These are phyloP conservation scores for Fusarium haematococcum DNA, from an alignment of 2,329 filamentous ascomycete genomes.

Conservation along the genomic window DNA sequence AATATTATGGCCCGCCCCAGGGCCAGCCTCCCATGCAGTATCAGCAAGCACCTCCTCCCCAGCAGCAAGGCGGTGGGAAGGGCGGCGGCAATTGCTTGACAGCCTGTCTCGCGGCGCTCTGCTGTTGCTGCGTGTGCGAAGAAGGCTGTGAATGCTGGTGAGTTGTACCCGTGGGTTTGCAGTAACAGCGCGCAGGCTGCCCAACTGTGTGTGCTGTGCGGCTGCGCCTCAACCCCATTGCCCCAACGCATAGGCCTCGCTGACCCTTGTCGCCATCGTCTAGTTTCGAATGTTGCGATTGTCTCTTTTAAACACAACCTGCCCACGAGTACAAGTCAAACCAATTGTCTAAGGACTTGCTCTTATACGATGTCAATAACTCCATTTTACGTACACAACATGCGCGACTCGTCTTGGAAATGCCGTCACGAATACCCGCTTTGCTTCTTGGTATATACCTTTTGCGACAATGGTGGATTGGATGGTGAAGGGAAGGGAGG, in stretches of 20 bases:
- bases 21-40: conserved; percentile 59
- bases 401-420: conserved; percentile 18
- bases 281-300: conserved; percentile 58
- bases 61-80: conserved; percentile 49
- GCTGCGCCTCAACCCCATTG: not conserved
- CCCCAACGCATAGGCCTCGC: not conserved
- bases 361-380: not conserved
- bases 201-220: conserved; percentile 3
- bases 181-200: conserved; percentile 13
- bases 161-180: conserved; percentile 14
- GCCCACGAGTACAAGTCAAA: not conserved
- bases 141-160: conserved; percentile 64
- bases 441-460: conserved; percentile 4
- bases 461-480: conserved; percentile 10
- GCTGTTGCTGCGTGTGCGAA: conserved; percentile 63
- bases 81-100: conserved; percentile 57
- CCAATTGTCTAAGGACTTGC: not conserved
- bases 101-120: conserved; percentile 61
- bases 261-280: conserved; percentile 1
- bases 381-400: not conserved
- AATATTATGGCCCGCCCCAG: conserved; percentile 50
- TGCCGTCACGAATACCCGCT: conserved; percentile 13
- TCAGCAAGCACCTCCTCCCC: conserved; percentile 53
- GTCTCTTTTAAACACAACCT: conserved; percentile 47
- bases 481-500: conserved; percentile 4